Percentiles rank a stretch among this genome's conserved stretches.
Evolutionary conservation across 1,139 yeast genomes (phyloP).

Genomic region (Suhomyces atakaporum): DNA sequence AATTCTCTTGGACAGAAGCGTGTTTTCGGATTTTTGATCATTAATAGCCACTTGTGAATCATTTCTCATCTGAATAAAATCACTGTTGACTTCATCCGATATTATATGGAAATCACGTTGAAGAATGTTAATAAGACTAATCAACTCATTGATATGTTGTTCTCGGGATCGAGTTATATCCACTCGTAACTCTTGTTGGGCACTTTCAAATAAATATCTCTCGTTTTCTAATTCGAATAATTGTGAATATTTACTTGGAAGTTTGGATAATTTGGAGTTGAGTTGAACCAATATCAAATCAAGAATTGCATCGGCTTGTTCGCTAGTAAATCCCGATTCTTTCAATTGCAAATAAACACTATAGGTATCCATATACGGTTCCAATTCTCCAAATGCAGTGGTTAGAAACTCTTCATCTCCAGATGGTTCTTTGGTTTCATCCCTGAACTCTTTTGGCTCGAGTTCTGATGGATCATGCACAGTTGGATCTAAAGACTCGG

Average conservation of each 20-base stretch:
- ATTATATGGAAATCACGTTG: conserved; percentile 72
- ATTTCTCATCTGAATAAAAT: conserved; percentile 64
- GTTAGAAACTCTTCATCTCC: conserved; percentile 14
- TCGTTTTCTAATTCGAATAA: conserved; percentile 80
- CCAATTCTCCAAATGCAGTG: conserved; percentile 40
- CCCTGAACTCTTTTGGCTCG: background rate
- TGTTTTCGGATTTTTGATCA: conserved; percentile 84
- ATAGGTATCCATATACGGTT: conserved; percentile 56
- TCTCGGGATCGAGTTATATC: conserved; percentile 78
- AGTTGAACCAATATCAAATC: conserved; percentile 51
- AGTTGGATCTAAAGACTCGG: background rate
- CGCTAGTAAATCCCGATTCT: conserved; percentile 51
- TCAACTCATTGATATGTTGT: conserved; percentile 65
- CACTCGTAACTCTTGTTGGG: conserved; percentile 81
- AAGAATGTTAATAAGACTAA: conserved; percentile 65
- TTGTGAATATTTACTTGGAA: conserved; percentile 63
- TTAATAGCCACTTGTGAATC: conserved; percentile 83
- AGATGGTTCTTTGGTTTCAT: background rate
- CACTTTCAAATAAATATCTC: conserved; percentile 85
- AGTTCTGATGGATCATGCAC: background rate
- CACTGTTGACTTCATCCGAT: conserved; percentile 77
- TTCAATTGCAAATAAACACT: conserved; percentile 43
- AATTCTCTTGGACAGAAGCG: conserved; percentile 69
- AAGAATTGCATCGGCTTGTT: conserved; percentile 57
- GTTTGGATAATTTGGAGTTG: conserved; percentile 55